These are phyloP conservation scores for Kitagawia praeruptora DNA, from an alignment of 129 eudicot species.

Conservation along the genomic window DNA sequence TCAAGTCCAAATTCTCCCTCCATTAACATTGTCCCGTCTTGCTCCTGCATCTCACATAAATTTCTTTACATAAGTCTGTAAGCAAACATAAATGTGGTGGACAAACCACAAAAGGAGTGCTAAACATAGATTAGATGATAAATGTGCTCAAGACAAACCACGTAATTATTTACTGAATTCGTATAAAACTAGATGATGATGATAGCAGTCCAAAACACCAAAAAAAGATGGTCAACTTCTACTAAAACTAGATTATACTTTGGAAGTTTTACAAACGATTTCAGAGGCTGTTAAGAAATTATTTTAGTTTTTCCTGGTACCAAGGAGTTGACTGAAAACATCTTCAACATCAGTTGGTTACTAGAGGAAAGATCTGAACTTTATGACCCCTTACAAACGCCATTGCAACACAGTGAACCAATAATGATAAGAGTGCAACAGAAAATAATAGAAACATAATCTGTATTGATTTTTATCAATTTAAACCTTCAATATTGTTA, in stretches of 20 bases:
- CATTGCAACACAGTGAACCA: background rate
- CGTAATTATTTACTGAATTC: too few relatives aligned
- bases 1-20: slow-evolving; percentile 58
- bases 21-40: slow-evolving; percentile 40
- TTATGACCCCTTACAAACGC: background rate
- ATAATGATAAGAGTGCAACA: background rate
- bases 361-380: background rate
- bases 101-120: background rate
- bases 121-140: background rate
- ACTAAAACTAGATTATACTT: background rate
- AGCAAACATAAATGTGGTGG: background rate
- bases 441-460: background rate
- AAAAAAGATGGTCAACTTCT: background rate
- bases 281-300: background rate
- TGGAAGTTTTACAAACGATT: background rate
- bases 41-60: slow-evolving; percentile 52
- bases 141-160: background rate
- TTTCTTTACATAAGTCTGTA: background rate
- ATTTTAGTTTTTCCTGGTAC: background rate
- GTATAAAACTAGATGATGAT: background rate
- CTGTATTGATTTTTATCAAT: background rate
- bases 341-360: background rate
- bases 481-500: background rate
- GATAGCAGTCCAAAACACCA: background rate
- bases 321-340: background rate